A percentile compares a stretch with the other conserved stretches of the same genome.
These are phyloP conservation scores for Paramecium pentaurelia DNA, from an alignment of 73 alveolate genomes.

Conservation along the genomic window DNA sequence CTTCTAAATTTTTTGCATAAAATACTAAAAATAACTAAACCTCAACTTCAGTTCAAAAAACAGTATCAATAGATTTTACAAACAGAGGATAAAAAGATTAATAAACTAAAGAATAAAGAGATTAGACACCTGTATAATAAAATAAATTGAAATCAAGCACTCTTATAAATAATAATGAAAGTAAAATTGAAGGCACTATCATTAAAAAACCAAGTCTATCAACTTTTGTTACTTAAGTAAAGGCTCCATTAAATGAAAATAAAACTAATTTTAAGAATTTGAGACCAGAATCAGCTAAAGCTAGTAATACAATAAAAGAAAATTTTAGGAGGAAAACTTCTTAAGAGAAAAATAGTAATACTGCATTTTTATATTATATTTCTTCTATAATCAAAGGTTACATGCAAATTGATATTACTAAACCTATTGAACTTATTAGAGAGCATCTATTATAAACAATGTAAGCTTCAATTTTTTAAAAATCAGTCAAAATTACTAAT, in stretches of 20 bases:
- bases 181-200: not conserved
- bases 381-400: conserved; percentile 13
- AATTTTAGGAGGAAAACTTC: conserved; percentile 7
- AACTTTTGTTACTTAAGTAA: conserved; percentile 25
- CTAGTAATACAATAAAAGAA: not conserved
- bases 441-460: conserved; percentile 57
- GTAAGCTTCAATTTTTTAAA: conserved; percentile 50
- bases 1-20: conserved; percentile 34
- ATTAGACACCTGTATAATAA: not conserved
- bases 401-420: not conserved
- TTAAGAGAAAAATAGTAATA: not conserved
- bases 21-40: not conserved
- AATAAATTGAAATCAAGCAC: conserved; percentile 30
- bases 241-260: not conserved
- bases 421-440: conserved; percentile 21
- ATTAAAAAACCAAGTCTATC: conserved; percentile 15
- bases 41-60: not conserved
- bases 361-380: not conserved
- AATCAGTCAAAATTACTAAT: not conserved
- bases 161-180: not conserved
- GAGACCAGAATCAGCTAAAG: conserved; percentile 18
- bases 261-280: not conserved
- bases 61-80: not conserved
- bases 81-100: not conserved
- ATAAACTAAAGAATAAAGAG: not conserved